phyloP scores from a whole-genome alignment of 768 basidiomycete genomes.

The Lactarius hengduanensis region DNA sequence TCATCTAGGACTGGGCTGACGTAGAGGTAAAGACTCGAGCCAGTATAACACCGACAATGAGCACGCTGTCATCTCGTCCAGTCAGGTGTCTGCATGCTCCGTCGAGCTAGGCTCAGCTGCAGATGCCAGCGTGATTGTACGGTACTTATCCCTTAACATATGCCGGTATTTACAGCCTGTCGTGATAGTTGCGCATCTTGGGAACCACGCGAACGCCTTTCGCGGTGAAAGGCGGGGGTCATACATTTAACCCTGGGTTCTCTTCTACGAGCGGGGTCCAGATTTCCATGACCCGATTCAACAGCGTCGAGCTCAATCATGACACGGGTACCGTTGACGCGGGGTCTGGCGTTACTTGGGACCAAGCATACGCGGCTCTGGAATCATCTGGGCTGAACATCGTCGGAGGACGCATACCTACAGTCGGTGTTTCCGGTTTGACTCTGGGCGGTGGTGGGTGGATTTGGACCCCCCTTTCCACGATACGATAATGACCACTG shows the following conservation, averaged over 20 bases:
- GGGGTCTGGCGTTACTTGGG: constrained; percentile 33
- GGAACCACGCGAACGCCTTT: neutral
- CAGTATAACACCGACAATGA: no score
- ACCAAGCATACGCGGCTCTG: constrained; percentile 29
- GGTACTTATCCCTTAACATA: neutral
- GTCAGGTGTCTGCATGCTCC: constrained; percentile 13
- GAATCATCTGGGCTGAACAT: constrained; percentile 26
- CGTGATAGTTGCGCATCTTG: constrained; percentile 13
- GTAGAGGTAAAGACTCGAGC: no score
- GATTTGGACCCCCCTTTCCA: no score
- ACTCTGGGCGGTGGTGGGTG: no score
- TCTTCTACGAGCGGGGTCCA: constrained; percentile 33
- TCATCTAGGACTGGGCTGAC: no score
- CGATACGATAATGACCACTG: no score
- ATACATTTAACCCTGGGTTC: constrained; percentile 29
- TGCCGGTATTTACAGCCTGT: neutral
- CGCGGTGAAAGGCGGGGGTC: constrained; percentile 24
- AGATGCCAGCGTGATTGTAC: constrained; percentile 26
- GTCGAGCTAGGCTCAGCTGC: constrained; percentile 27
- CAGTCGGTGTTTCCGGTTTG: no score
- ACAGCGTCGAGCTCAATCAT: constrained; percentile 5
- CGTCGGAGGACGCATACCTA: constrained; percentile 24
- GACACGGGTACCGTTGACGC: constrained; percentile 19
- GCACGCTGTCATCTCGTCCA: no score
- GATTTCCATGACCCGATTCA: constrained; percentile 32